Evolutionary conservation across 345 rosid genomes (phyloP).

Genomic region (Gossypium rotundifolium): DNA sequence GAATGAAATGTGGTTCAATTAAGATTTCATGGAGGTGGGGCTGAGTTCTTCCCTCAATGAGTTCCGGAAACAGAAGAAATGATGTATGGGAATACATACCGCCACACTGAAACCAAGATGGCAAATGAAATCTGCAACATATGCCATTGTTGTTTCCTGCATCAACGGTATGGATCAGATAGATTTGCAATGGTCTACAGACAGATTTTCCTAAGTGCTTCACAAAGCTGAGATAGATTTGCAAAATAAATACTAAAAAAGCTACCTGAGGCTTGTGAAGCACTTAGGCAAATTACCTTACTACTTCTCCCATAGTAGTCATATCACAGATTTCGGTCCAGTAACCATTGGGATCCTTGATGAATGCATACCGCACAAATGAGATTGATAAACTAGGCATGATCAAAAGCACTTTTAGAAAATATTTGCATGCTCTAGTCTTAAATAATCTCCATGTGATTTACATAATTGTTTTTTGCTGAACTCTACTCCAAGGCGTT

Average conservation of each 20-base stretch:
- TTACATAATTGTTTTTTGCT: constrained; percentile 45
- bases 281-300: constrained; percentile 38
- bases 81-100: not conserved
- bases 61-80: not conserved
- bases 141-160: not conserved
- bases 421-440: no score
- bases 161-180: not conserved
- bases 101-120: not conserved
- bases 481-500: constrained; percentile 83
- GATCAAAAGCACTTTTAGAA: not conserved
- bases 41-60: not conserved
- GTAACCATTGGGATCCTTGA: constrained; percentile 97
- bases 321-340: constrained; percentile 95
- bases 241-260: not conserved
- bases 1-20: not conserved
- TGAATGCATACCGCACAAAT: constrained; percentile 77
- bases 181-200: not conserved
- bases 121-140: not conserved
- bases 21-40: not conserved
- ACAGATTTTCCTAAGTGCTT: not conserved
- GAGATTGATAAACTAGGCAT: constrained; percentile 1
- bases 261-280: constrained; percentile 1
- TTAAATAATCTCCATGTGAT: no score
- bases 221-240: not conserved
- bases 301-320: constrained; percentile 38